Percentiles rank a stretch among this genome's conserved stretches.
Evolutionary conservation across 768 basidiomycete species (phyloP).

Genomic region (Mycena latifolia): DNA sequence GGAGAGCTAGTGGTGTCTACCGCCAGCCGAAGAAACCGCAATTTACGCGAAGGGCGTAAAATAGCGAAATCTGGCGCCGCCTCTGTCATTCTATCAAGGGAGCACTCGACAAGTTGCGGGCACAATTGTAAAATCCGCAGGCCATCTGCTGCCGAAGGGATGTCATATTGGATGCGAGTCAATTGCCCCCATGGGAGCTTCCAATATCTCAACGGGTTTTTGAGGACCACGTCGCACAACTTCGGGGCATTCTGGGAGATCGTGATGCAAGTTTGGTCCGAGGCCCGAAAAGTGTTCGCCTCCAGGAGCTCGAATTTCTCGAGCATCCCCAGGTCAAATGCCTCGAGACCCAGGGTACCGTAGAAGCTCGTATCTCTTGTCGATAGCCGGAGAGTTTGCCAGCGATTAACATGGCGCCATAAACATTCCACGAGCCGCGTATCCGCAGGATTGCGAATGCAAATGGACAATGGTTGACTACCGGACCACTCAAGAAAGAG

Average conservation of each 20-base stretch:
- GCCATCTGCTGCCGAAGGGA: not conserved
- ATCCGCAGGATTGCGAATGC: slow-evolving; percentile 13
- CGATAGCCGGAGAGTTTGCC: slow-evolving; percentile 15
- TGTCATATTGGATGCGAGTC: slow-evolving; percentile 28
- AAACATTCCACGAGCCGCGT: slow-evolving; percentile 6
- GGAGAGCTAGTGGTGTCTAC: slow-evolving; percentile 3
- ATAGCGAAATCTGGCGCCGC: not conserved
- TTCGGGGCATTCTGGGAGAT: slow-evolving; percentile 9
- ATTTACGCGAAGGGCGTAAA: not conserved
- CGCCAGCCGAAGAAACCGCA: slow-evolving; percentile 21
- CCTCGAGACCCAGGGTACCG: slow-evolving; percentile 7
- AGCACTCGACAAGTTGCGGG: slow-evolving; percentile 24
- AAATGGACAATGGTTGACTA: slow-evolving; percentile 4
- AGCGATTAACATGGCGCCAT: slow-evolving; percentile 7
- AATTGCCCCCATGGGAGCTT: slow-evolving; percentile 29
- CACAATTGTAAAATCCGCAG: slow-evolving; percentile 14
- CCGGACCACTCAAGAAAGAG: slow-evolving; percentile 32
- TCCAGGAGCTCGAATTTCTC: slow-evolving; percentile 23
- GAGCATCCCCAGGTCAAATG: slow-evolving; percentile 6
- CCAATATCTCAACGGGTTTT: slow-evolving; percentile 8
- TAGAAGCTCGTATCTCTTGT: not conserved
- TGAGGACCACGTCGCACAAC: slow-evolving; percentile 22
- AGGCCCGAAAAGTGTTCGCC: not conserved
- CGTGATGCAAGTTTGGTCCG: too few relatives aligned
- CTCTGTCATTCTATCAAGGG: slow-evolving; percentile 7